These are phyloP conservation scores for Aspergillus carbonarius DNA, from an alignment of 2,329 filamentous ascomycete species.

Conservation along the genomic window DNA sequence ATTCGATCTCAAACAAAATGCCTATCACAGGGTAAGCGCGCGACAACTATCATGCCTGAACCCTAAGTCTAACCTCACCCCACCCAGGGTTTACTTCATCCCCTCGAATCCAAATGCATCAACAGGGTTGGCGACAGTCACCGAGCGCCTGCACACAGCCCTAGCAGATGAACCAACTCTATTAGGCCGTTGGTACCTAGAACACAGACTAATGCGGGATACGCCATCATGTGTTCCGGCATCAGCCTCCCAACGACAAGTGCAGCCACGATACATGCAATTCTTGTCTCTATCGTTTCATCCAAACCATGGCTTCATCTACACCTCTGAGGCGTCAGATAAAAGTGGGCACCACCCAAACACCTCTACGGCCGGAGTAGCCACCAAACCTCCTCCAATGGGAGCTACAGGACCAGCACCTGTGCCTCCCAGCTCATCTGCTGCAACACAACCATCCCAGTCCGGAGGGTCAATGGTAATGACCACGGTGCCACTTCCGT, in stretches of 20 bases:
- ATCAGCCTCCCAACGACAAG: slow-evolving; percentile 30
- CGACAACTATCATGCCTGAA: not conserved
- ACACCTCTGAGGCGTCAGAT: slow-evolving; percentile 34
- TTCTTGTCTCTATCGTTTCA: slow-evolving; percentile 44
- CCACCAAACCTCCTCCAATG: not conserved
- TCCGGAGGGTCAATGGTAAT: slow-evolving; percentile 33
- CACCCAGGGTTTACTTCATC: slow-evolving; percentile 44
- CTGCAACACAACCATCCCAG: slow-evolving; percentile 4
- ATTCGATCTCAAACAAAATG: slow-evolving; percentile 22
- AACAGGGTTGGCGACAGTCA: slow-evolving; percentile 35
- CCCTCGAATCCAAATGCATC: slow-evolving; percentile 42
- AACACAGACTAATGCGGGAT: slow-evolving; percentile 45
- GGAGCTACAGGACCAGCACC: not conserved
- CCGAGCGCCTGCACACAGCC: slow-evolving; percentile 39
- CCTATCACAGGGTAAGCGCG: slow-evolving; percentile 37
- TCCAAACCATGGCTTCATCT: slow-evolving; percentile 42
- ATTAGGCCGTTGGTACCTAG: slow-evolving; percentile 41
- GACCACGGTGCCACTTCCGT: slow-evolving; percentile 38
- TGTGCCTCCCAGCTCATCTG: not conserved
- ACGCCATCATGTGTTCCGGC: slow-evolving; percentile 42
- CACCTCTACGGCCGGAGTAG: slow-evolving; percentile 4
- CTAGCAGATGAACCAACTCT: slow-evolving; percentile 37
- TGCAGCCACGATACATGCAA: slow-evolving; percentile 42
- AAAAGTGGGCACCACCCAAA: slow-evolving; percentile 15
- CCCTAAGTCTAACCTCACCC: slow-evolving; percentile 12